A percentile compares a stretch with the other conserved stretches of the same genome.
Conservation (phyloP, 192 early-diverging fungal genomes). For the Podila horticola region DNA sequence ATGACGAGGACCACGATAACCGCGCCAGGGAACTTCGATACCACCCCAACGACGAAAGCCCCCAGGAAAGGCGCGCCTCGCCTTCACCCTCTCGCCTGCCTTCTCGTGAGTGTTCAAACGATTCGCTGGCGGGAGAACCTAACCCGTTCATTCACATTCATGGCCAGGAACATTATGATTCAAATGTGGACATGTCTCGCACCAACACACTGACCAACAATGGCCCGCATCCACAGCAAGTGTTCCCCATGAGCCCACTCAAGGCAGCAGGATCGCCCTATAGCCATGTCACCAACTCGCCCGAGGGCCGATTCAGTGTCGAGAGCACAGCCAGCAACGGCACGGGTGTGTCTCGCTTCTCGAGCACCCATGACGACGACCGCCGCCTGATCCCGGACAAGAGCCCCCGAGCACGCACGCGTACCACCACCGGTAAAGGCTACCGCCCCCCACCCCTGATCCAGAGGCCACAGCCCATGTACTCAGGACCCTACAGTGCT, state of each 20-base stretch:
- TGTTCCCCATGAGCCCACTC: constrained; percentile 4
- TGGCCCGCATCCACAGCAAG: background rate
- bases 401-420: background rate
- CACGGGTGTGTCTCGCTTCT: constrained; percentile 25
- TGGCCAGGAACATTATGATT: background rate
- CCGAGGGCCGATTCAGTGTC: constrained; percentile 16
- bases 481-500: background rate
- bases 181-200: background rate
- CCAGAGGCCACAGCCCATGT: background rate
- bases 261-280: constrained; percentile 7
- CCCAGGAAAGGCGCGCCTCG: background rate
- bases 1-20: constrained; percentile 6
- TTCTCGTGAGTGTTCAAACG: background rate
- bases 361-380: constrained; percentile 27
- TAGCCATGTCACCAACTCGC: background rate
- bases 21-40: background rate
- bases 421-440: background rate
- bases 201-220: constrained; percentile 1
- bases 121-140: background rate
- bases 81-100: background rate
- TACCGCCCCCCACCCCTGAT: constrained; percentile 24
- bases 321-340: constrained; percentile 42
- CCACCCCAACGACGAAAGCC: background rate
- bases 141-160: constrained; percentile 10
- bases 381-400: background rate